phyloP scores from a whole-genome alignment of 495 filamentous ascomycete genomes.

The Staphylotrichum longicolle region DNA sequence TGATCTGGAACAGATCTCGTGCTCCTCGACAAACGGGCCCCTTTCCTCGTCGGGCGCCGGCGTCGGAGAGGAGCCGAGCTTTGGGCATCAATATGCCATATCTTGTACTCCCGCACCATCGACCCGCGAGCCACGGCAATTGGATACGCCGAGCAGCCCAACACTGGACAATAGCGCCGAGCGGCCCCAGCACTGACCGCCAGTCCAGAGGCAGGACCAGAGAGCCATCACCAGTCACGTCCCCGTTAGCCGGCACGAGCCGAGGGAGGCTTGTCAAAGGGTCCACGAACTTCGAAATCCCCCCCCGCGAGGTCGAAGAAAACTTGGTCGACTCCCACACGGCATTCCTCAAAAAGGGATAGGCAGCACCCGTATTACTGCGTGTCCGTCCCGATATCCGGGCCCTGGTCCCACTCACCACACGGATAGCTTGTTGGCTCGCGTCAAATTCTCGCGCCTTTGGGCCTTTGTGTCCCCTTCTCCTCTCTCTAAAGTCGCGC shows the following conservation, averaged over 20 bases:
- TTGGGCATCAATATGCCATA: slow-evolving; percentile 13
- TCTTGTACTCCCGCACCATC: slow-evolving; percentile 6
- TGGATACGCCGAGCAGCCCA: not conserved
- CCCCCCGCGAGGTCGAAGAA: not conserved
- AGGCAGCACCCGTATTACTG: not conserved
- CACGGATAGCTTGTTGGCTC: not conserved
- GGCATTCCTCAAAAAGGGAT: not conserved
- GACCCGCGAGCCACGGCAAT: not conserved
- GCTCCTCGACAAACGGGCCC: not conserved
- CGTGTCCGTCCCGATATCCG: too few species aligned
- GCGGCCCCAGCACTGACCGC: not conserved
- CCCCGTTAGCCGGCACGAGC: slow-evolving; percentile 2
- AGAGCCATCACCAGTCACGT: slow-evolving; percentile 7
- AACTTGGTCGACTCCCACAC: not conserved
- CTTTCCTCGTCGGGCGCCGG: not conserved
- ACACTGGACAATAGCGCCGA: not conserved
- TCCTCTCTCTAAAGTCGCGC: not conserved
- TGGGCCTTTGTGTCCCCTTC: not conserved
- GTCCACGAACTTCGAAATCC: not conserved
- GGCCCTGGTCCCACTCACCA: too few species aligned
- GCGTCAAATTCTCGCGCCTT: slow-evolving; percentile 1
- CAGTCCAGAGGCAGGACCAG: not conserved
- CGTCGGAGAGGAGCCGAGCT: not conserved
- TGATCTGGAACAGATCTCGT: not conserved
- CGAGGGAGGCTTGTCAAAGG: not conserved